Evolutionary conservation across 805 yeast genomes (phyloP).

Genomic region (Jamesozyma spencerorum): DNA sequence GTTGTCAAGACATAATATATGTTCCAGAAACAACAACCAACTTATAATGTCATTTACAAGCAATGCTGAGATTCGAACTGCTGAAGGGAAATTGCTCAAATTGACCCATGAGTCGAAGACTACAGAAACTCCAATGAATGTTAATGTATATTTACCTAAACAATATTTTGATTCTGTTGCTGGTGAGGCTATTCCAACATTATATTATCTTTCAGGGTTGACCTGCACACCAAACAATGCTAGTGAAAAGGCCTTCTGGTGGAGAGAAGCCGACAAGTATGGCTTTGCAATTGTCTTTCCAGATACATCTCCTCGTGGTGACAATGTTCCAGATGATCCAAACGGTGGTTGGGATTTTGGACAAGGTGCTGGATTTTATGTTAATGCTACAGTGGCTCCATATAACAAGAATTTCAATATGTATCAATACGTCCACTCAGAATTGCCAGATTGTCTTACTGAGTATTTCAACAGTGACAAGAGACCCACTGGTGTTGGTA

Average conservation of each 20-base stretch:
- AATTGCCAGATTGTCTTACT: constrained; percentile 49
- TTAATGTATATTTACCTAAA: constrained; percentile 75
- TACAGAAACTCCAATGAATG: constrained; percentile 68
- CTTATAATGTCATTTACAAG: constrained; percentile 40
- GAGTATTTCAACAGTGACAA: constrained; percentile 20
- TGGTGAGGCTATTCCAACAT: constrained; percentile 48
- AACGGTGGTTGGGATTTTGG: constrained; percentile 72
- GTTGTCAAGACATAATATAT: too few relatives aligned
- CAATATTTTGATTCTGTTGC: constrained; percentile 26
- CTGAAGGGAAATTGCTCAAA: constrained; percentile 71
- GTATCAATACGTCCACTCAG: constrained; percentile 75
- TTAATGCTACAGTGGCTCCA: constrained; percentile 70
- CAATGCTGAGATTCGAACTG: constrained; percentile 45
- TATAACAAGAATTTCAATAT: constrained; percentile 70
- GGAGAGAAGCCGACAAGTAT: constrained; percentile 65
- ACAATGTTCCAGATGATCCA: constrained; percentile 67
- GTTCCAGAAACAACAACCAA: too few relatives aligned
- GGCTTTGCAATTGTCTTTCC: constrained; percentile 90
- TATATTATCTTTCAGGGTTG: constrained; percentile 76
- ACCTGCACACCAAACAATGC: constrained; percentile 93
- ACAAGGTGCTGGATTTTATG: constrained; percentile 89
- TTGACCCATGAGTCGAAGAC: constrained; percentile 59
- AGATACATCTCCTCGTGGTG: constrained; percentile 93
- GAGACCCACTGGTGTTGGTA: constrained; percentile 25
- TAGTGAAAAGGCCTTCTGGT: constrained; percentile 85